These are phyloP conservation scores for Eucalyptus regnans DNA, from an alignment of 345 rosid species.

Conservation along the genomic window DNA sequence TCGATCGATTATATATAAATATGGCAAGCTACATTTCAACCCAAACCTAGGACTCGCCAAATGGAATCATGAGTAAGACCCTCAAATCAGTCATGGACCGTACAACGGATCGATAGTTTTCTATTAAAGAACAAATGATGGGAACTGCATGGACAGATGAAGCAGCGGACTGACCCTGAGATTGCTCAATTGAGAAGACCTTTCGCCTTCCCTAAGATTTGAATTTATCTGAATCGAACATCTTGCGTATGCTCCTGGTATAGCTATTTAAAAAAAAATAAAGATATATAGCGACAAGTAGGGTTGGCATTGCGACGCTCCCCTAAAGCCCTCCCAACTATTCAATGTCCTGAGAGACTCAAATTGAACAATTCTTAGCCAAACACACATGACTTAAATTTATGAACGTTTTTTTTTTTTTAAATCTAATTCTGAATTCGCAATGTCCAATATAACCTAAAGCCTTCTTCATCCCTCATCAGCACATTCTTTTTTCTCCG, in stretches of 20 bases:
- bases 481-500: background rate
- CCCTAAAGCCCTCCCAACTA: background rate
- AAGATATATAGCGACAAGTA: background rate
- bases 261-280: background rate
- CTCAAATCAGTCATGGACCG: background rate
- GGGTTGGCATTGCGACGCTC: background rate
- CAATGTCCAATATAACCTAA: background rate
- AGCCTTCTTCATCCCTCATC: background rate
- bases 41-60: background rate
- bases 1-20: background rate
- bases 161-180: background rate
- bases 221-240: background rate
- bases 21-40: background rate
- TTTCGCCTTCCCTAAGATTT: background rate
- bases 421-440: background rate
- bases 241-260: background rate
- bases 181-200: background rate
- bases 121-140: background rate
- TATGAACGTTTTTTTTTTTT: background rate
- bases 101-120: background rate
- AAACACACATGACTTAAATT: background rate
- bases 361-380: background rate
- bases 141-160: background rate
- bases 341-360: background rate
- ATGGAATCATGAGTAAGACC: background rate